Conservation (phyloP, 169 alveolate genomes). For the Blepharisma undulans region DNA sequence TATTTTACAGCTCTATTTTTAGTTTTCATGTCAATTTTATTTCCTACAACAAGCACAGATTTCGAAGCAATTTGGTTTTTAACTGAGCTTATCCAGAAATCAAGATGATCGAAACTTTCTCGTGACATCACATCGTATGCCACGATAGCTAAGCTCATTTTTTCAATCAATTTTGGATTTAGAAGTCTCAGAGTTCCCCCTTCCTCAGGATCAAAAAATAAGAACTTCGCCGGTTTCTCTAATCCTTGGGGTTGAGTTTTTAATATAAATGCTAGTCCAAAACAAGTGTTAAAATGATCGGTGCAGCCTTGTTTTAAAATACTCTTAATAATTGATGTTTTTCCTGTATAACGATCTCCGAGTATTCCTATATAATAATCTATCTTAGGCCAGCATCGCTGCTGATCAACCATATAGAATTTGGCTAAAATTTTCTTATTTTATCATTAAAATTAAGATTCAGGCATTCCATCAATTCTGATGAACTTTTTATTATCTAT, state of each 20-base stretch:
- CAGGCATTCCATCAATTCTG: not conserved
- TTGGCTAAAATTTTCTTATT: not conserved
- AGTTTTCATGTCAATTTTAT: slow-evolving; percentile 88
- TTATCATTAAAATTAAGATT: not conserved
- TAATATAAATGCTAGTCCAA: not conserved
- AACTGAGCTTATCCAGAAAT: slow-evolving; percentile 95
- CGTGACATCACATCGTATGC: slow-evolving; percentile 87
- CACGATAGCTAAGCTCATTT: not conserved
- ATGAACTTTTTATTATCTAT: not conserved
- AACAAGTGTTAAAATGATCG: not conserved
- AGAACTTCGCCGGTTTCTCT: not conserved
- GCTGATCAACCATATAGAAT: not conserved
- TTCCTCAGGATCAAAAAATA: not conserved
- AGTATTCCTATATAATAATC: not conserved
- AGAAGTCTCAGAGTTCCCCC: not conserved
- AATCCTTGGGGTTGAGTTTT: not conserved
- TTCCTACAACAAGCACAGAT: slow-evolving; percentile 89
- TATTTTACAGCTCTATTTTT: slow-evolving; percentile 66
- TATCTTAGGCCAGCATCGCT: not conserved
- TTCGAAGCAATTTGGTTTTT: slow-evolving; percentile 89
- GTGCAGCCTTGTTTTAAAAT: not conserved
- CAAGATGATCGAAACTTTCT: slow-evolving; percentile 91
- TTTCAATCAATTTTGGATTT: not conserved
- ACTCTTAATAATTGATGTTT: slow-evolving; percentile 96
- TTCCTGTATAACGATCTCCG: slow-evolving; percentile 97